phyloP scores from a whole-genome alignment of 2,329 filamentous ascomycete species.

The Sclerotinia sclerotiorum region DNA sequence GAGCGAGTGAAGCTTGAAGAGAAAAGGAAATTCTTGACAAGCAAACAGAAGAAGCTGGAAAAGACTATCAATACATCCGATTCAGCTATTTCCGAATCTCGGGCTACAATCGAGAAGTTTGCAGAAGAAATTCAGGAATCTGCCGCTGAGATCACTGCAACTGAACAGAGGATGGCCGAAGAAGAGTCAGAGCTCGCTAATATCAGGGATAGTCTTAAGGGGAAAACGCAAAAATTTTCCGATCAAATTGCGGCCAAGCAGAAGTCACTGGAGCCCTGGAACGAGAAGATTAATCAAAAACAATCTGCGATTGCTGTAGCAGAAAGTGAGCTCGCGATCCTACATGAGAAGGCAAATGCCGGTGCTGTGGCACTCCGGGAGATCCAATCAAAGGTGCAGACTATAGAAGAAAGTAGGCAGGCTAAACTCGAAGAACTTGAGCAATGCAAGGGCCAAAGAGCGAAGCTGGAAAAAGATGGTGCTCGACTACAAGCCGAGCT shows the following conservation, averaged over 20 bases:
- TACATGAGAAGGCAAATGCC: conserved; percentile 85
- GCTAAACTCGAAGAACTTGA: conserved; percentile 74
- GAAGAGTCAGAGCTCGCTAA: conserved; percentile 79
- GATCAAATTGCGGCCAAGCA: conserved; percentile 91
- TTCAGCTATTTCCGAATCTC: conserved; percentile 70
- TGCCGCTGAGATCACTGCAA: conserved; percentile 67
- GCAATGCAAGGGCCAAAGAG: conserved; percentile 71
- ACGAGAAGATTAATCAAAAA: conserved; percentile 94
- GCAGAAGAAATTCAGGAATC: conserved; percentile 75
- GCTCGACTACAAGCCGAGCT: conserved; percentile 71
- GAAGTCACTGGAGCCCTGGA: conserved; percentile 94
- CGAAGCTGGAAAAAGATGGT: conserved; percentile 70
- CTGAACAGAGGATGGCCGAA: conserved; percentile 72
- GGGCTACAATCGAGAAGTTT: conserved; percentile 76
- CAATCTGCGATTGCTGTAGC: conserved; percentile 91
- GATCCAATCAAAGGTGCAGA: conserved; percentile 72
- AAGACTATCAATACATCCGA: conserved; percentile 80
- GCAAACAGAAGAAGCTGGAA: conserved; percentile 93
- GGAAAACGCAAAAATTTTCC: conserved; percentile 92
- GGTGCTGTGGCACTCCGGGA: conserved; percentile 83
- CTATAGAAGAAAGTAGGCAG: conserved; percentile 68
- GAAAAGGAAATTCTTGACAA: conserved; percentile 88
- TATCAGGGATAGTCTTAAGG: conserved; percentile 87
- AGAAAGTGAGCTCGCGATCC: conserved; percentile 89
- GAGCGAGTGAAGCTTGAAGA: conserved; percentile 97